These are phyloP conservation scores for Botrytis sinoallii DNA, from an alignment of 2,329 filamentous ascomycete species.

Conservation along the genomic window DNA sequence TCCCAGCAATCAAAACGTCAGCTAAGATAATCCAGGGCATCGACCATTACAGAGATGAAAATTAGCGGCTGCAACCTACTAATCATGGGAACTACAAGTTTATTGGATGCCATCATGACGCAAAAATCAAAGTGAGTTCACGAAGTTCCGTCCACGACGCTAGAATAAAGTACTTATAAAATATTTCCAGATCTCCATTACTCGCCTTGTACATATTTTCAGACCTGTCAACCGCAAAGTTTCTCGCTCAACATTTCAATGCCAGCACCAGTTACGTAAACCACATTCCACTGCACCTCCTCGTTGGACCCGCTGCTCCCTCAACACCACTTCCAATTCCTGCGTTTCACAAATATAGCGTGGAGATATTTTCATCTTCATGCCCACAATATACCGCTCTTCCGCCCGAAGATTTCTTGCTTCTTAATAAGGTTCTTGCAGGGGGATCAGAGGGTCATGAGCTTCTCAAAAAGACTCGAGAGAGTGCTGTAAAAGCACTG, in stretches of 20 bases:
- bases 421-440: background rate
- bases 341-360: background rate
- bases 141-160: background rate
- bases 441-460: background rate
- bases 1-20: background rate
- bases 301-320: background rate
- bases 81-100: background rate
- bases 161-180: background rate
- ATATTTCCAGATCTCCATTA: background rate
- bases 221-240: background rate
- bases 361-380: background rate
- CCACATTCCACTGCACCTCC: background rate
- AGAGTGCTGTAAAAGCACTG: background rate
- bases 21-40: background rate
- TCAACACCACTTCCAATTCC: background rate
- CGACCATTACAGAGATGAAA: background rate
- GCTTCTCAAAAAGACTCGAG: background rate
- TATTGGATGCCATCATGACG: background rate
- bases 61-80: background rate
- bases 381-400: background rate
- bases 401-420: background rate
- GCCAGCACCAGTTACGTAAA: background rate
- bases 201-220: background rate
- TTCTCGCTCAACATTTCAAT: background rate
- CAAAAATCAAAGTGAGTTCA: background rate